A percentile compares a stretch with the other conserved stretches of the same genome.
phyloP scores from a whole-genome alignment of 495 filamentous ascomycete genomes.

The Penicillium parvum region DNA sequence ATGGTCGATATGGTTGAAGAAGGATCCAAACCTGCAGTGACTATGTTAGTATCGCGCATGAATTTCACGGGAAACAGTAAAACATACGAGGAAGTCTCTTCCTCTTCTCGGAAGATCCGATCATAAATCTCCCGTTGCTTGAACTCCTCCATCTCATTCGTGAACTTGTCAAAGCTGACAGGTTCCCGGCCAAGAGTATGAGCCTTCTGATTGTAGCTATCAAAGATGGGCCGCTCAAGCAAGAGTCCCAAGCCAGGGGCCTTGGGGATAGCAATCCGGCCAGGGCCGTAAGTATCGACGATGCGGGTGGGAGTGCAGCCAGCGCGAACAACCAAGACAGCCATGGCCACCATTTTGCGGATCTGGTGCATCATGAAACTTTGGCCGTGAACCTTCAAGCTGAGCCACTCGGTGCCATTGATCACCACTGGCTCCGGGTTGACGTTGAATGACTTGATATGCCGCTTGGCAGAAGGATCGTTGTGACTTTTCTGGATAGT shows the following conservation, averaged over 20 bases:
- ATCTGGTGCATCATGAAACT: slow-evolving; percentile 99
- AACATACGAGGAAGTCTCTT: slow-evolving; percentile 68
- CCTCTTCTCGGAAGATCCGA: slow-evolving; percentile 84
- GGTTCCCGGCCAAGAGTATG: slow-evolving; percentile 53
- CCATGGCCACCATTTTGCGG: slow-evolving; percentile 97
- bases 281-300: slow-evolving; percentile 58
- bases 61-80: background rate
- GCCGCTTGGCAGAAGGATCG: slow-evolving; percentile 78
- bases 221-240: slow-evolving; percentile 86
- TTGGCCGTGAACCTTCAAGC: slow-evolving; percentile 92
- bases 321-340: slow-evolving; percentile 73
- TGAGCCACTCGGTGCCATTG: slow-evolving; percentile 90
- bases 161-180: slow-evolving; percentile 73
- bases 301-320: slow-evolving; percentile 66
- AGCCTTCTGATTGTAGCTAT: slow-evolving; percentile 67
- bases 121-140: slow-evolving; percentile 92
- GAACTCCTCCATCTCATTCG: slow-evolving; percentile 77
- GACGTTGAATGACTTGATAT: slow-evolving; percentile 84
- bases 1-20: slow-evolving; percentile 83
- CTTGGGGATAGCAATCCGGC: slow-evolving; percentile 83
- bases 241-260: slow-evolving; percentile 84
- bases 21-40: slow-evolving; percentile 59
- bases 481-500: slow-evolving; percentile 77
- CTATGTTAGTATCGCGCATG: slow-evolving; percentile 5
- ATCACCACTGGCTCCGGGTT: slow-evolving; percentile 71